Conservation (phyloP, 306 rosid genomes). For the Malus orientalis region DNA sequence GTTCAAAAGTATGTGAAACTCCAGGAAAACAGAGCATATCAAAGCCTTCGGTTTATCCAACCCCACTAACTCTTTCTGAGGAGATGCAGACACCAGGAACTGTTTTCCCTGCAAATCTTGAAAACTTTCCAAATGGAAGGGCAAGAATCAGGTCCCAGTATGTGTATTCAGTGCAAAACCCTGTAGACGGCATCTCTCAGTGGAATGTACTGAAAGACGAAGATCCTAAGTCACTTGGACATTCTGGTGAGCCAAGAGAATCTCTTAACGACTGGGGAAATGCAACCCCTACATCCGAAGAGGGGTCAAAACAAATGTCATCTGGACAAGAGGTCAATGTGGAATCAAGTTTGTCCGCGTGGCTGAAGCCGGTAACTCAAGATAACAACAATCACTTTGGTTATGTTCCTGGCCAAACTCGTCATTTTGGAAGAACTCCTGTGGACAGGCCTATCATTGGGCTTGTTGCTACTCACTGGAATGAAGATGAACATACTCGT, state of each 20-base stretch:
- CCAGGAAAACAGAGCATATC: slow-evolving; percentile 42
- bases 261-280: slow-evolving; percentile 31
- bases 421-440: slow-evolving; percentile 39
- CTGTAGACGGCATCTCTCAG: slow-evolving; percentile 32
- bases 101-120: slow-evolving; percentile 55
- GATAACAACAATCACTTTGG: slow-evolving; percentile 29
- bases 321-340: slow-evolving; percentile 31
- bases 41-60: slow-evolving; percentile 59
- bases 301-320: slow-evolving; percentile 18
- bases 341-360: slow-evolving; percentile 61
- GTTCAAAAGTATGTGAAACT: slow-evolving; percentile 23
- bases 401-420: slow-evolving; percentile 15
- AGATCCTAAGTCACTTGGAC: slow-evolving; percentile 30
- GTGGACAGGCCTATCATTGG: slow-evolving; percentile 70
- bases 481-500: slow-evolving; percentile 43
- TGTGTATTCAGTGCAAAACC: slow-evolving; percentile 42
- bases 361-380: slow-evolving; percentile 50
- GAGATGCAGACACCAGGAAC: slow-evolving; percentile 98
- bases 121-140: slow-evolving; percentile 40
- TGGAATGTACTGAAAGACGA: slow-evolving; percentile 39
- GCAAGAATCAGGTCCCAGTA: slow-evolving; percentile 61
- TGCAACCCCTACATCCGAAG: slow-evolving; percentile 33
- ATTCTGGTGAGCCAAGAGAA: slow-evolving; percentile 39
- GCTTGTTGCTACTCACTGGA: slow-evolving; percentile 71
- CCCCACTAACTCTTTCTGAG: slow-evolving; percentile 69